Conservation (phyloP, 345 rosid genomes). For the Linum tenue region DNA sequence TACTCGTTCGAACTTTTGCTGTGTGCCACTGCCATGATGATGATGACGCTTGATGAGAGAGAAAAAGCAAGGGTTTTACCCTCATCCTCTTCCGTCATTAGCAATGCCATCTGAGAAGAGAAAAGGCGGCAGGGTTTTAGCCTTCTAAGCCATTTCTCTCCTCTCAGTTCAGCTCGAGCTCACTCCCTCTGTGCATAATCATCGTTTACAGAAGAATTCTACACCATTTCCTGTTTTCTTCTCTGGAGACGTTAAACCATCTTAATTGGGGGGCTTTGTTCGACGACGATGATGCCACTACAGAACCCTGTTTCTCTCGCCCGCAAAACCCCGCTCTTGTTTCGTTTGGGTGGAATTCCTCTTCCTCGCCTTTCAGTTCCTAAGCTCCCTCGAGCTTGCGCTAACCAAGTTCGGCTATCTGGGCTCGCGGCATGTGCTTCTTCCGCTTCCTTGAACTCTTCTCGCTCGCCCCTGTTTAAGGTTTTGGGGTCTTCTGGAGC, state of each 20-base stretch:
- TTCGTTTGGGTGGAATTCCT: conserved; percentile 25
- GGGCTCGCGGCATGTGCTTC: conserved; percentile 23
- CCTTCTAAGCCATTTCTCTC: too few relatives aligned
- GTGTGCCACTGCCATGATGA: too few relatives aligned
- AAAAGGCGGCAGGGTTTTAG: too few relatives aligned
- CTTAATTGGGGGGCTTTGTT: not conserved
- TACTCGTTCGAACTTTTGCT: too few relatives aligned
- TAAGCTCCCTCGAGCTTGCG: conserved; percentile 12
- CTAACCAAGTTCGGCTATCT: conserved; percentile 21
- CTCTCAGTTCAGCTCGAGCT: too few relatives aligned
- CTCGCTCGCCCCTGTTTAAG: conserved; percentile 18
- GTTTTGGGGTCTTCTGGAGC: conserved; percentile 18
- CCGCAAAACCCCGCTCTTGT: conserved; percentile 29
- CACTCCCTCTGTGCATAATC: too few relatives aligned
- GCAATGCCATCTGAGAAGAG: too few relatives aligned
- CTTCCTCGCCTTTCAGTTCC: conserved; percentile 15
- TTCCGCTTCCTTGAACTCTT: conserved; percentile 21
- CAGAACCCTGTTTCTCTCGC: conserved; percentile 29
- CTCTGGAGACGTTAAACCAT: not conserved
- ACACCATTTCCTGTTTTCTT: not conserved
- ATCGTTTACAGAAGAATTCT: too few relatives aligned
- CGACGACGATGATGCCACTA: not conserved
- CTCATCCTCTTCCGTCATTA: too few relatives aligned
- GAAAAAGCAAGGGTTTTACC: too few relatives aligned
- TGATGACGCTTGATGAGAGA: too few relatives aligned